Base-by-base conservation (phyloP, 345 rosid species). In the Jatropha curcas region DNA sequence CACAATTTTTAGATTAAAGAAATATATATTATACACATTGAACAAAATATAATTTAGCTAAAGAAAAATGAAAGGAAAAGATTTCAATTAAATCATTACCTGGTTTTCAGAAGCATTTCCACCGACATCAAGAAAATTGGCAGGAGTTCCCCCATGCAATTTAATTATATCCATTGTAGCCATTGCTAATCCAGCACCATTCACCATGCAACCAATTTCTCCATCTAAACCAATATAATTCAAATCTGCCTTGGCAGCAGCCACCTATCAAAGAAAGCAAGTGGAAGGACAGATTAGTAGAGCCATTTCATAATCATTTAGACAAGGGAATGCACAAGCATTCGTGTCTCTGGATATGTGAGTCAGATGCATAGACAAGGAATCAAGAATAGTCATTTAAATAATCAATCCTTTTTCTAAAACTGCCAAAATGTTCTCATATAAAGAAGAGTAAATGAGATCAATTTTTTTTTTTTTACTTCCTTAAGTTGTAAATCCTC, bases 201-300 rank as follows among this genome's bases (percentile, higher is more conserved):
- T 96, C 67, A 96, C 99, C 99, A 96, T 96, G 91, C 99, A 96
- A 63, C 99, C 99, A 77, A 96, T 96, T 86, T 96, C 99, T 64
- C 99, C 99, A 79, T 96, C 99, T 65, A 95, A 80, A 34, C 99
- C 99, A 45, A 93, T 96, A 70, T 96, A 96, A 86, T 96, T 96
- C 82, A 96, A 82, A 88, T 96, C 99, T 64, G 93, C 98, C 82
- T 90, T 84, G 65, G 96, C 94, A 68, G 98, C 98, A 81, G 93
- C 83, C 75, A 95, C 99, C 99, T 93, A 68, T 57, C 24, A 72
- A 52, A 78, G 56, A 78, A 56, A 53, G 48, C 55, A 52, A n/a
- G n/a, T 8, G 27, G 25, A 39, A 45, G 56, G 66, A 63, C 45
- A 28, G 8, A 57, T 68, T 43, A 64, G 59, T 41, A 59, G 67